Base-by-base conservation (phyloP, 345 rosid genomes). In the Gossypium raimondii region DNA sequence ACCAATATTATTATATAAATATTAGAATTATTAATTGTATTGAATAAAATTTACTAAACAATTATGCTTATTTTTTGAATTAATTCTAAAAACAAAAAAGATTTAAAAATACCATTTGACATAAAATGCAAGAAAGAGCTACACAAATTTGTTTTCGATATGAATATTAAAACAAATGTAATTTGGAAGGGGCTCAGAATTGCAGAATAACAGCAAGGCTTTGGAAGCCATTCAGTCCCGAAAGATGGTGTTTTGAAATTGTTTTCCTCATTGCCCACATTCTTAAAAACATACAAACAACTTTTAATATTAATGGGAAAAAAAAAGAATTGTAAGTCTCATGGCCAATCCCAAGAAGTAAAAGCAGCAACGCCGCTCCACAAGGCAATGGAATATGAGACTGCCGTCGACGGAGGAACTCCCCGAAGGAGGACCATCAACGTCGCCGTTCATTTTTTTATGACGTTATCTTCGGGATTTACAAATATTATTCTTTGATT, bases 381-480 rank as follows among this genome's bases (percentile, higher is more conserved):
- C 85, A 83, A 83, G 90, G 85, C 83, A 65, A 84, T 86, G 89
- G 86, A 84, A 86, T 86, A 84, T 84, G 85, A 84, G 85, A 81
- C 87, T 7, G 22, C 56, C 72, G 4, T 43, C n/a, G 16, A 47
- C 56, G 72, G 72, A 67, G 56, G 41, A 67, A 55, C 72, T 67
- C 72, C 72, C 4, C 10, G 55, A 47, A 14, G 72, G 34, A 67
- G 72, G 72, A 67, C 72, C 20, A 9, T 67, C 72, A 47, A 24
- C 72, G 56, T 47, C 72, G 9, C 9, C 72, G 53, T 1, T 7
- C 18, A 13, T 67, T 67, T 12, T 3, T 67, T 3, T 67, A 14
- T 12, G 56, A 67, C 72, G 72, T 45, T 67, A 43, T 12, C 72
- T 67, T 47, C 7, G 72, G 72, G n/a, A 67, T 67, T 11, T 67